Evolutionary conservation across 1,284 basidiomycete species (phyloP).

Genomic region (Nidula niveotomentosa): DNA sequence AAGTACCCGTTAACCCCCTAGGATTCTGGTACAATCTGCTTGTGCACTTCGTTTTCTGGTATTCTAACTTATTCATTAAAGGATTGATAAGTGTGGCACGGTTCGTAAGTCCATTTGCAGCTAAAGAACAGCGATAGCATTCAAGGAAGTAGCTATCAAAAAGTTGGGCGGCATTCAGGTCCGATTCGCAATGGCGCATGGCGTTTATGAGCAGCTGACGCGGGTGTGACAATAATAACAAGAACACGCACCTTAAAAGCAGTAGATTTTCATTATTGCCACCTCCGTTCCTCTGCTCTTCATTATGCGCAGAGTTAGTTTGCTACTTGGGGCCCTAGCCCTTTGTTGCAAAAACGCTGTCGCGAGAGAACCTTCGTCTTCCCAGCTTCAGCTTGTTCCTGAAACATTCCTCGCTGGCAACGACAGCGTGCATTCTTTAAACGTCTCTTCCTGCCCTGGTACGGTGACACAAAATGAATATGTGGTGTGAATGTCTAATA

Average conservation of each 20-base stretch:
- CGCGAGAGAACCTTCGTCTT: background rate
- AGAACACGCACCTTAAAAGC: background rate
- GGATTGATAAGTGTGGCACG: no score
- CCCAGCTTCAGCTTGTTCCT: background rate
- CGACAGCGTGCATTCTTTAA: conserved; percentile 8
- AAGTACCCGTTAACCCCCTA: no score
- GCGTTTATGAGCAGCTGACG: background rate
- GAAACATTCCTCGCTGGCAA: background rate
- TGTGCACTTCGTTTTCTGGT: no score
- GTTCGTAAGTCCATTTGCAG: no score
- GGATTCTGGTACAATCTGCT: no score
- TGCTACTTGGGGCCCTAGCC: background rate
- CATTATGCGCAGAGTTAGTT: background rate
- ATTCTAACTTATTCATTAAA: no score
- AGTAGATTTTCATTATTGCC: background rate
- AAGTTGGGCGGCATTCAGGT: background rate
- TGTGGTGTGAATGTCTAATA: no score
- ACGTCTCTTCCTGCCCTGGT: conserved; percentile 34
- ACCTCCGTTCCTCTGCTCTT: background rate
- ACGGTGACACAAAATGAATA: conserved; percentile 1
- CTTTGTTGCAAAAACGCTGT: background rate
- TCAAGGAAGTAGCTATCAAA: background rate
- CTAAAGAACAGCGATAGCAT: no score
- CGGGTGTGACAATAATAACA: background rate
- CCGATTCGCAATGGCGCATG: background rate